These are phyloP conservation scores for Sugiyamaella lignohabitans DNA, from an alignment of 805 yeast genomes.

Conservation along the genomic window DNA sequence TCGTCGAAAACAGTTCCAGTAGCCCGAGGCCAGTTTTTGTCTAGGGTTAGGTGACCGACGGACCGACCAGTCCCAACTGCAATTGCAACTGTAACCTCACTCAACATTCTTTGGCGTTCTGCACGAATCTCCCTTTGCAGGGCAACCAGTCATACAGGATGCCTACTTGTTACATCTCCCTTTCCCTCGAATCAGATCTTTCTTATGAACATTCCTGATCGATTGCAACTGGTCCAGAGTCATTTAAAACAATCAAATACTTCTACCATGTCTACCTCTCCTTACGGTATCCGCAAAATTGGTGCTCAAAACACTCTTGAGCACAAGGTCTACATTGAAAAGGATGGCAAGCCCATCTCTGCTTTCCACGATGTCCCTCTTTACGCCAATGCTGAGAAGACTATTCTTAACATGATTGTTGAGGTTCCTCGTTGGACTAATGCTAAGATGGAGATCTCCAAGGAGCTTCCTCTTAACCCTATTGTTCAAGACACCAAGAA, in stretches of 20 bases:
- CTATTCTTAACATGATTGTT: constrained; percentile 82
- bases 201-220: constrained; percentile 6
- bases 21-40: too few relatives aligned
- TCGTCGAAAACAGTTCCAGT: too few relatives aligned
- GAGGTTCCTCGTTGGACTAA: constrained; percentile 99
- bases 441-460: constrained; percentile 91
- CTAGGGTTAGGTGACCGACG: too few relatives aligned
- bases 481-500: constrained; percentile 96
- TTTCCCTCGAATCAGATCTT: too few relatives aligned
- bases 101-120: too few relatives aligned
- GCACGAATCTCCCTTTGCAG: too few relatives aligned
- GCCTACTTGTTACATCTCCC: too few relatives aligned
- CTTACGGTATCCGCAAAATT: constrained; percentile 82
- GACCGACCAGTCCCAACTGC: too few relatives aligned
- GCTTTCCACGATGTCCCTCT: constrained; percentile 93
- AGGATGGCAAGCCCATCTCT: constrained; percentile 90
- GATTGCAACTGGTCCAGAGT: constrained; percentile 8
- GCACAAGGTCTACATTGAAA: constrained; percentile 82
- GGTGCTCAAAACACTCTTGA: constrained; percentile 96
- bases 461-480: constrained; percentile 80
- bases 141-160: too few relatives aligned
- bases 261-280: constrained; percentile 9
- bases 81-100: too few relatives aligned
- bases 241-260: constrained; percentile 1
- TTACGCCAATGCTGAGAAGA: constrained; percentile 88